Conservation (phyloP, 73 alveolate genomes). For the Paramecium primaurelia region DNA sequence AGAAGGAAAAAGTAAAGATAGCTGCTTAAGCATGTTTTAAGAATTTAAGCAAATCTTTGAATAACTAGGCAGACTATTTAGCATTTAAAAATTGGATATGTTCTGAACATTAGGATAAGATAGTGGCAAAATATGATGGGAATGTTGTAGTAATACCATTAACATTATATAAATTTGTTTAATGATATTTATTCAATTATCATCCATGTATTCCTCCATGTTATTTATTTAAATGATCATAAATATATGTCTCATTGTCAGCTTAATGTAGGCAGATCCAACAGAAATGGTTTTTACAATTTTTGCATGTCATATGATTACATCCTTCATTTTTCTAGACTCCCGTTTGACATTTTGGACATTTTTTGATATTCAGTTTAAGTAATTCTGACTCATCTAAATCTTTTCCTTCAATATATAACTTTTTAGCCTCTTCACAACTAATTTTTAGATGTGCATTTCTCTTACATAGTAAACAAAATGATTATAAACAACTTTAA, state of each 20-base stretch:
- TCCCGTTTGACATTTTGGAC: background rate
- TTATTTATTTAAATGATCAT: background rate
- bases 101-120: background rate
- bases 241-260: background rate
- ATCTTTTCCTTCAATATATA: background rate
- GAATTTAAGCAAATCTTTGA: background rate
- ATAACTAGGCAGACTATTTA: background rate
- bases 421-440: background rate
- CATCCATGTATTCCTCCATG: background rate
- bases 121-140: background rate
- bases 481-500: background rate
- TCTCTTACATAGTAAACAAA: background rate
- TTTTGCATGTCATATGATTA: background rate
- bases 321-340: background rate
- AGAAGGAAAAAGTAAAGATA: background rate
- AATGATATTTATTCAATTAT: background rate
- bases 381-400: background rate
- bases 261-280: background rate
- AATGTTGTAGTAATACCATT: background rate
- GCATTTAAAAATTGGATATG: background rate
- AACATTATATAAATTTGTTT: background rate
- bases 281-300: background rate
- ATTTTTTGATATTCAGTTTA: background rate
- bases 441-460: background rate
- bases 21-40: background rate